These are phyloP conservation scores for Fusarium transvaalense DNA, from an alignment of 2,329 filamentous ascomycete genomes.

Conservation along the genomic window DNA sequence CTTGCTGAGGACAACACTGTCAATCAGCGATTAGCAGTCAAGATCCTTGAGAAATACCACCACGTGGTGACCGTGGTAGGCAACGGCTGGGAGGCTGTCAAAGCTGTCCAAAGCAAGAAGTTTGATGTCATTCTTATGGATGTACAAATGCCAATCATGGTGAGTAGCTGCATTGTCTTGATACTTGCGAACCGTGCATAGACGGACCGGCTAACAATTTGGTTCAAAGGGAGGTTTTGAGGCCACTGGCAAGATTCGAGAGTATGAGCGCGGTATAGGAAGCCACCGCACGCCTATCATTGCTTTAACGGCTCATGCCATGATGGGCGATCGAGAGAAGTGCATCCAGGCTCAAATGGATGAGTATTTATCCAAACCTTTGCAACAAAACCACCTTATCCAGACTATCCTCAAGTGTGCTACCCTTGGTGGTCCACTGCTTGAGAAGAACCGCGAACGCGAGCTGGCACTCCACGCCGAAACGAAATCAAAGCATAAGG, in stretches of 20 bases:
- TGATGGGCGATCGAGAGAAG: conserved; percentile 98
- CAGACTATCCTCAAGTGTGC: conserved; percentile 98
- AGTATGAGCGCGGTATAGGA: conserved; percentile 87
- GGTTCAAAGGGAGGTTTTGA: conserved; percentile 87
- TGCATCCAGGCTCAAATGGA: conserved; percentile 99
- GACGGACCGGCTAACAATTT: conserved; percentile 52
- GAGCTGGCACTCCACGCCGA: conserved; percentile 66
- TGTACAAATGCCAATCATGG: conserved; percentile 99
- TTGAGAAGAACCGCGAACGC: conserved; percentile 79
- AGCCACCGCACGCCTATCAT: conserved; percentile 93
- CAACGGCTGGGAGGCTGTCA: conserved; percentile 92
- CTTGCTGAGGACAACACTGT: conserved; percentile 97
- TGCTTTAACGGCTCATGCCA: conserved; percentile 95
- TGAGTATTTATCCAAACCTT: conserved; percentile 95
- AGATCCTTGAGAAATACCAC: conserved; percentile 97
- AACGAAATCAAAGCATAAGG: conserved; percentile 59
- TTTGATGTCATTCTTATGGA: conserved; percentile 99
- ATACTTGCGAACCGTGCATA: background rate
- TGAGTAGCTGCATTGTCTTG: conserved; percentile 56
- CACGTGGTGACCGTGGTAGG: conserved; percentile 92
- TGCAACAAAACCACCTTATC: conserved; percentile 97
- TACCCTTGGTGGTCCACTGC: conserved; percentile 84
- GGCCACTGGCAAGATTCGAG: conserved; percentile 94
- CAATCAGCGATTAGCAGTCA: conserved; percentile 94
- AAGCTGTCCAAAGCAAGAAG: conserved; percentile 89